Evolutionary conservation across 2,329 filamentous ascomycete genomes (phyloP).

Genomic region (Phyllosticta paracitricarpa): DNA sequence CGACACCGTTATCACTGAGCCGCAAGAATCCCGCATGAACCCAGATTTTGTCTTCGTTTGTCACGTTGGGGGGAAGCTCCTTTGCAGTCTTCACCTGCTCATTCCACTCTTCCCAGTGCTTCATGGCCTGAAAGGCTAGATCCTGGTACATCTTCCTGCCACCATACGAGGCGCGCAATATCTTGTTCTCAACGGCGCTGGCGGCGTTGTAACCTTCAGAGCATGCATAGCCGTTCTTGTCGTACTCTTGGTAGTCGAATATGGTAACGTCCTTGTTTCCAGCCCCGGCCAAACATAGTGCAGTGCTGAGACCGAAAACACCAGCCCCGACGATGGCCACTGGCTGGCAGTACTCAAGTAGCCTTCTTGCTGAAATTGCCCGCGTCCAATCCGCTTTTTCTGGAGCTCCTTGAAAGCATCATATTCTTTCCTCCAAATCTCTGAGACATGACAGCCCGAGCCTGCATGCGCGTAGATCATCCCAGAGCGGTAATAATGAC

Average conservation of each 20-base stretch:
- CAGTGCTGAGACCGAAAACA: slow-evolving; percentile 29
- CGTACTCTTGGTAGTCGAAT: slow-evolving; percentile 9
- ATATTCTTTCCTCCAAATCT: slow-evolving; percentile 8
- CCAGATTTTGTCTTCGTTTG: slow-evolving; percentile 13
- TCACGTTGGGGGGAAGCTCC: neutral
- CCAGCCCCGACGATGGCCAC: slow-evolving; percentile 25
- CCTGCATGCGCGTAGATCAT: slow-evolving; percentile 30
- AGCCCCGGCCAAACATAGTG: slow-evolving; percentile 30
- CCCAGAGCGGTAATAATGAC: slow-evolving; percentile 43
- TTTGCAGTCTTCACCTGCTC: neutral
- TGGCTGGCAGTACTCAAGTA: slow-evolving; percentile 6
- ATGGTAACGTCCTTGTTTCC: slow-evolving; percentile 10
- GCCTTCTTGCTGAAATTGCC: neutral
- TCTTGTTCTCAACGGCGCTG: slow-evolving; percentile 40
- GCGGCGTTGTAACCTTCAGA: slow-evolving; percentile 8
- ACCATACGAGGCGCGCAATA: slow-evolving; percentile 49
- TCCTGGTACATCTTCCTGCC: slow-evolving; percentile 23
- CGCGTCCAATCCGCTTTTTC: neutral
- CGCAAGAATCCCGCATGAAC: slow-evolving; percentile 18
- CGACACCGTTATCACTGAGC: slow-evolving; percentile 12
- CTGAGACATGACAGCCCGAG: neutral
- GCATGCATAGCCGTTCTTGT: slow-evolving; percentile 6
- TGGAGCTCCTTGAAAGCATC: neutral
- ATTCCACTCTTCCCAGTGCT: slow-evolving; percentile 9
- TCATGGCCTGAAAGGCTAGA: slow-evolving; percentile 9